Base-by-base conservation (phyloP, 1,139 yeast genomes). In the Scheffersomyces quercinus region DNA sequence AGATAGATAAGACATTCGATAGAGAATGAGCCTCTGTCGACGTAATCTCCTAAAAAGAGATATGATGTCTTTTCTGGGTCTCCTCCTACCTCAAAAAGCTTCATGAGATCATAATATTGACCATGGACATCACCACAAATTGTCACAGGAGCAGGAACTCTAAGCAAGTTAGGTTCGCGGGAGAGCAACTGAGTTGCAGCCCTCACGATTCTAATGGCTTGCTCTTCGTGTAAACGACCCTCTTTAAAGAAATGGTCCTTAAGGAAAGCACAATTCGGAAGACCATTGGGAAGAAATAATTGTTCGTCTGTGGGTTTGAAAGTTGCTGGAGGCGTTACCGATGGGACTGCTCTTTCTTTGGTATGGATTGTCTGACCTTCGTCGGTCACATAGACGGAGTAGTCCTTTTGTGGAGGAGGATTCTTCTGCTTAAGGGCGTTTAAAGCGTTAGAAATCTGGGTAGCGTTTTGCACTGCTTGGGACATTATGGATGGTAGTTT, bases 71-170 rank as follows among this genome's bases (percentile, higher is more conserved):
- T 69, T 12, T 74, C 75, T 3, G 98, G 97, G 59, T 85, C 85
- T 2, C 98, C 99, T 32, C 97, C 97, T 24, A 91, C 96, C 61
- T 93, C 98, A 62, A 93, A 89, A 40, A 93, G 68, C 65, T 91
- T 91, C 82, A 91, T 78, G 54, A 93, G 74, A 65, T 93, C 99
- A 60, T 81, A 93, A 65, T 82, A 89, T 64, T 93, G 99, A 7
- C 99, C 99, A 64, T 93, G 99, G 28, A 93, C 79, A 64, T 93
- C 99, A 42, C 99, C 98, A 69, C 98, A 91, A 2, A 93, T 90
- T 1, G 97, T 91, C 4, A 93, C 89, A 0, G 99, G 99, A 0
- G 97, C 96, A 2, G 91, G 91, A 2, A 93, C 87, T 28, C 77
- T 77, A 44, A 93, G 69, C 55, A 93, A 64, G 53, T 88, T 93